Evolutionary conservation across 257 asterid species (phyloP), one percentile per base, ranked within the genome.

Genomic region (Solanum bulbocastanum): DNA sequence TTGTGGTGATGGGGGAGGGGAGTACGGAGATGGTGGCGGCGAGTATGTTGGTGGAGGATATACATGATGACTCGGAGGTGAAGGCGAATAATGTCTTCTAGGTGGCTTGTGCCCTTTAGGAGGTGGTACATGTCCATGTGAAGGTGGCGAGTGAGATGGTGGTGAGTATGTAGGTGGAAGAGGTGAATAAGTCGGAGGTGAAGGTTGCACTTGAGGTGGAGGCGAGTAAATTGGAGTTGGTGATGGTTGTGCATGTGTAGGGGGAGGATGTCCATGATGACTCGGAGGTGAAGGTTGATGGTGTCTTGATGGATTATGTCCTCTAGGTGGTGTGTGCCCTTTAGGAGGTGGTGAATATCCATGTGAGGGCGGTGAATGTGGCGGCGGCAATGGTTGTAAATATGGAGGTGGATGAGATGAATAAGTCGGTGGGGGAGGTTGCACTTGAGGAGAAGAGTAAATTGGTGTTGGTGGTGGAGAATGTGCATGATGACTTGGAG

Each of bases 181-280:
- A 20, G 42, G 66, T 3, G 52, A 81, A 27, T 79, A 44, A 15
- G 25, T 25, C 8, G 84, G 40, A 25, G 66, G 84, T 15, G 90
- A 66, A 18, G 42, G 58, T 40, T 39, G 40, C 6, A 8, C 15
- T 12, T 46, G 84, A 22, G 84, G 87, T 4, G 87, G 76, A 22
- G 65, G 87, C 0, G 39, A 88, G 22, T 71, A 88, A 7, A 52
- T 52, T 69, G 83, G 85, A 5, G 87, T 25, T 20, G 87, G 85
- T 3, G 87, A 87, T 10, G 83, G 83, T 10, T 75, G 89, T 11
- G 60, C 13, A 44, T 81, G 32, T 62, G 42, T 33, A 37, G 83
- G 10, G 15, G 89, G 30, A 81, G 85, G 30, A 81, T 86, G 85
- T 46, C 30, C 68, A 81, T 81, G 68, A 44, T 49, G 68, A 81